A percentile compares a stretch with the other conserved stretches of the same genome.
These are phyloP conservation scores for Fusarium sp. DNA, from an alignment of 2,329 filamentous ascomycete genomes.

Conservation along the genomic window DNA sequence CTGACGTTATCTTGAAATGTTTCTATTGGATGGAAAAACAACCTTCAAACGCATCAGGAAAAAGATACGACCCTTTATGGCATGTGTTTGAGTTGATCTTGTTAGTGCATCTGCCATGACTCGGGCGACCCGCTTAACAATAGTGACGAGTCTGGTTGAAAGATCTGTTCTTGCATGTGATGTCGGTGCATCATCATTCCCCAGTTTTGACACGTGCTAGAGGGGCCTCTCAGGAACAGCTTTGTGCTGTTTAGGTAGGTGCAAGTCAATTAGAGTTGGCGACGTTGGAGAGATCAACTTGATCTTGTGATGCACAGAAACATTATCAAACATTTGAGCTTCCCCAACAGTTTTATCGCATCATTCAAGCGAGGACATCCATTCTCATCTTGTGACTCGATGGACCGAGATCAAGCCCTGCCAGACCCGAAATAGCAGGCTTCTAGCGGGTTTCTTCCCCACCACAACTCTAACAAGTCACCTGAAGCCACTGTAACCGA, in stretches of 20 bases:
- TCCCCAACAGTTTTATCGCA: conserved; percentile 16
- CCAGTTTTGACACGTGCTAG: conserved; percentile 47
- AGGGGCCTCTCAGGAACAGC: conserved; percentile 30
- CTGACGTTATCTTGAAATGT: conserved; percentile 22
- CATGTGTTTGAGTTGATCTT: conserved; percentile 30
- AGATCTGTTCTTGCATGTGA: conserved; percentile 42
- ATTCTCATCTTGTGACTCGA: conserved; percentile 17
- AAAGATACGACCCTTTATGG: conserved; percentile 20
- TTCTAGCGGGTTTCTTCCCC: conserved; percentile 42
- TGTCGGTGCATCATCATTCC: conserved; percentile 34
- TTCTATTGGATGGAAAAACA: conserved; percentile 33
- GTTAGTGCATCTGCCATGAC: conserved; percentile 36
- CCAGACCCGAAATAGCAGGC: conserved; percentile 19
- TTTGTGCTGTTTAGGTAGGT: neutral
- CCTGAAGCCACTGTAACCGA: conserved; percentile 39
- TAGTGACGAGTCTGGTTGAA: conserved; percentile 3
- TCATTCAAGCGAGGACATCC: conserved; percentile 6
- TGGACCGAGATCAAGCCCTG: conserved; percentile 2
- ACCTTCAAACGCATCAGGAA: conserved; percentile 29
- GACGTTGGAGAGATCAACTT: conserved; percentile 4
- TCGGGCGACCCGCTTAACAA: conserved; percentile 33
- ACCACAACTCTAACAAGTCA: conserved; percentile 30
- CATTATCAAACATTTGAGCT: neutral
- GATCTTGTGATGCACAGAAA: conserved; percentile 32
- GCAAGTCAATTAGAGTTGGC: conserved; percentile 6